Conservation (phyloP, 495 filamentous ascomycete species). For the Astrocystis sublimbata region DNA sequence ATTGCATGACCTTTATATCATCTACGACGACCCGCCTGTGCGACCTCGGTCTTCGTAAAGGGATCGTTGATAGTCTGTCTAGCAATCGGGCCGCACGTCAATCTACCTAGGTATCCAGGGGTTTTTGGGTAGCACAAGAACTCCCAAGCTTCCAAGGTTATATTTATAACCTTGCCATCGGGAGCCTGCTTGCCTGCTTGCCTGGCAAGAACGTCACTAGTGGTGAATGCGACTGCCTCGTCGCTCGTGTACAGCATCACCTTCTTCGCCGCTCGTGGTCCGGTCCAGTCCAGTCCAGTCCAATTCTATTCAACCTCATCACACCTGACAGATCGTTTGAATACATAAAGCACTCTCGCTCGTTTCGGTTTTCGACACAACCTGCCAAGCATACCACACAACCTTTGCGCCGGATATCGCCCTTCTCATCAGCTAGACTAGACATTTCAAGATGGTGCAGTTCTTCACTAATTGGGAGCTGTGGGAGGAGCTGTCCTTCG, state of each 20-base stretch:
- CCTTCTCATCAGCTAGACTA: slow-evolving; percentile 29
- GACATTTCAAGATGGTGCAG: slow-evolving; percentile 33
- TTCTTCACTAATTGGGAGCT: slow-evolving; percentile 81
- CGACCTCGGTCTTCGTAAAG: slow-evolving; percentile 1
- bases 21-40: slow-evolving; percentile 10
- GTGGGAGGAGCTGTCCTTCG: slow-evolving; percentile 92
- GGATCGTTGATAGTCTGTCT: neutral
- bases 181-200: neutral
- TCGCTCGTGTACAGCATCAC: neutral
- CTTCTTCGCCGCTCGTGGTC: neutral
- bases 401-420: slow-evolving; percentile 31
- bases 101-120: neutral
- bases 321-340: too few relatives aligned
- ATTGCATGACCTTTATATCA: neutral
- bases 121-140: neutral
- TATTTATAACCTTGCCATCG: neutral
- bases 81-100: neutral
- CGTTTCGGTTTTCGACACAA: too few relatives aligned
- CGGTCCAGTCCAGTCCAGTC: neutral
- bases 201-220: neutral
- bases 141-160: too few relatives aligned
- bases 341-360: too few relatives aligned
- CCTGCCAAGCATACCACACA: slow-evolving; percentile 31
- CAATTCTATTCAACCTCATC: too few relatives aligned
- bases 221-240: neutral